Evolutionary conservation across 148 eudicot species (phyloP).

Genomic region (Rhododendron williamsianum): DNA sequence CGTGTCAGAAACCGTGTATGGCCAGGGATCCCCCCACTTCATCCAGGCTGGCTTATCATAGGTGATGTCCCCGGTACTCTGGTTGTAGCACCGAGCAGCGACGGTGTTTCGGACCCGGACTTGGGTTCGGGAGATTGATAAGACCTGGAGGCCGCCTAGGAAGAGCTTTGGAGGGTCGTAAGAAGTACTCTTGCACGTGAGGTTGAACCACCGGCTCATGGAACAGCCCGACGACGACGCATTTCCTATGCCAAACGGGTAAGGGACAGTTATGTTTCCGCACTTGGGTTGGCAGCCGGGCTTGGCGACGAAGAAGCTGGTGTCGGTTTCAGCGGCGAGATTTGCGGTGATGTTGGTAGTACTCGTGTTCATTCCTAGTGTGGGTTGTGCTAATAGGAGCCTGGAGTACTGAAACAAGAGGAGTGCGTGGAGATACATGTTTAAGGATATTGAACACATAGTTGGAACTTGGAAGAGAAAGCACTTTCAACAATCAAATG

Average conservation of each 20-base stretch:
- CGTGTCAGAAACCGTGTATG: constrained; percentile 22
- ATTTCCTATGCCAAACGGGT: constrained; percentile 36
- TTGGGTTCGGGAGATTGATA: constrained; percentile 11
- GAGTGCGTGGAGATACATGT: too few relatives aligned
- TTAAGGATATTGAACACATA: too few relatives aligned
- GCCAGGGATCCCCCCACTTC: not conserved
- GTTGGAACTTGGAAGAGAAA: too few relatives aligned
- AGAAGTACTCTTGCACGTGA: constrained; percentile 14
- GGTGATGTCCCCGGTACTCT: rapidly evolving
- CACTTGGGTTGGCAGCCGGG: constrained; percentile 18
- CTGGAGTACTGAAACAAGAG: too few relatives aligned
- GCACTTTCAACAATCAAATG: too few relatives aligned
- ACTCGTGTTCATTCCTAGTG: not conserved
- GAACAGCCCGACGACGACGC: constrained; percentile 21
- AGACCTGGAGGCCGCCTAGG: constrained; percentile 2
- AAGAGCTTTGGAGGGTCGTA: constrained; percentile 20
- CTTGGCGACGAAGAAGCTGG: not conserved
- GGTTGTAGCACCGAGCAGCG: constrained; percentile 18
- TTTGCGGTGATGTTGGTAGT: not conserved
- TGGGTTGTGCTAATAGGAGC: not conserved
- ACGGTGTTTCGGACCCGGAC: constrained; percentile 13
- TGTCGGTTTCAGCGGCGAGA: not conserved
- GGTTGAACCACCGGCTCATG: not conserved
- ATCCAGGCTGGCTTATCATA: too few relatives aligned
- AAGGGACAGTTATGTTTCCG: constrained; percentile 30